These are phyloP conservation scores for Monosporascus sp. DNA, from an alignment of 2,329 filamentous ascomycete species.

Conservation along the genomic window DNA sequence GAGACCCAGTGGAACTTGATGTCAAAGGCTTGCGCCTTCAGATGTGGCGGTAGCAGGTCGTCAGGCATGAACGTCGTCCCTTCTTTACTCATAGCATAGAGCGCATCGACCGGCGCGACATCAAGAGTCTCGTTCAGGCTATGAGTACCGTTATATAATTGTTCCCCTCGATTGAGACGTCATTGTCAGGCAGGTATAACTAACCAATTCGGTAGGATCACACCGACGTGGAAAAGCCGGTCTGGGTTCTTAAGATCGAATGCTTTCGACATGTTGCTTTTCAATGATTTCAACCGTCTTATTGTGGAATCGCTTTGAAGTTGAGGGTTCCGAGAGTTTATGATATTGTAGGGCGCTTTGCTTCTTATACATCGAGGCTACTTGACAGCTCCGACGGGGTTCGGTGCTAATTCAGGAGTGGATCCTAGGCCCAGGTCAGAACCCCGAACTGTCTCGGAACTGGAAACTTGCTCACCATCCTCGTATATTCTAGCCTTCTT, in stretches of 20 bases:
- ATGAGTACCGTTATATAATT: not conserved
- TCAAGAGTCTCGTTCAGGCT: conserved; percentile 30
- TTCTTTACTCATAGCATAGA: conserved; percentile 14
- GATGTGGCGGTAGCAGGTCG: conserved; percentile 2
- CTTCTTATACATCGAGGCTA: too few species aligned
- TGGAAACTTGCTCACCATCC: too few species aligned
- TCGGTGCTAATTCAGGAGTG: too few species aligned
- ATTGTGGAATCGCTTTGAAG: too few species aligned
- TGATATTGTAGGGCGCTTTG: too few species aligned
- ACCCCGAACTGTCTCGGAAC: too few species aligned
- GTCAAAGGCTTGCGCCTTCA: conserved; percentile 20
- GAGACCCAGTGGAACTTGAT: conserved; percentile 31
- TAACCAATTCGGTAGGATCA: conserved; percentile 26
- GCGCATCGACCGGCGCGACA: conserved; percentile 28
- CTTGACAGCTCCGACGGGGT: too few species aligned
- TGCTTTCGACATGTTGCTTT: conserved; percentile 2
- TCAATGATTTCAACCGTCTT: too few species aligned
- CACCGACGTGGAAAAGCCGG: conserved; percentile 22
- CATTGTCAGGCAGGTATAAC: not conserved
- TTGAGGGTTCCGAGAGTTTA: too few species aligned
- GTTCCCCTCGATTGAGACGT: not conserved
- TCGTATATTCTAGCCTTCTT: too few species aligned
- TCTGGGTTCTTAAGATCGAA: conserved; percentile 19
- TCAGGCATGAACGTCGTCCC: conserved; percentile 16
- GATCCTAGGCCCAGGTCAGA: too few species aligned